Percentiles rank a stretch among this genome's conserved stretches.
These are phyloP conservation scores for Amylocarpus encephaloides DNA, from an alignment of 2,329 filamentous ascomycete species.

Conservation along the genomic window DNA sequence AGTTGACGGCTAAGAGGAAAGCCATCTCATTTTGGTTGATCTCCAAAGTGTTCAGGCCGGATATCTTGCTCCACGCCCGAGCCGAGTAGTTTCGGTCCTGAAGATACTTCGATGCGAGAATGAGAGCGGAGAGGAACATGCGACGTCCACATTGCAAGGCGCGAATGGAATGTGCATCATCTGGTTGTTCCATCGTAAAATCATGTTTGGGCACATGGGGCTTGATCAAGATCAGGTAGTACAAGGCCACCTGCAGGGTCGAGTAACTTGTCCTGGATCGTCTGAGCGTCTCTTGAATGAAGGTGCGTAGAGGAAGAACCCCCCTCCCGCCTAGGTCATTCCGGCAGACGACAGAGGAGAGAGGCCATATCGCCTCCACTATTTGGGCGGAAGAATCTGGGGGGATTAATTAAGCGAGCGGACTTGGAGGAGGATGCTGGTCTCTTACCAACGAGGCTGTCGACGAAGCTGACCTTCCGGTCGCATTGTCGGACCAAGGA, in stretches of 20 bases:
- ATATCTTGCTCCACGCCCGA: slow-evolving; percentile 98
- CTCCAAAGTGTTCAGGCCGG: slow-evolving; percentile 83
- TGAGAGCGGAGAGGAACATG: slow-evolving; percentile 94
- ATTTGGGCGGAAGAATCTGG: slow-evolving; percentile 95
- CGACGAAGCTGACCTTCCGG: slow-evolving; percentile 91
- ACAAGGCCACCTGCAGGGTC: slow-evolving; percentile 91
- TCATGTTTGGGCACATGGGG: slow-evolving; percentile 76
- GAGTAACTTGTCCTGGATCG: slow-evolving; percentile 96
- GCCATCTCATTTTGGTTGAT: slow-evolving; percentile 97
- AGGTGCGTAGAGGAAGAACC: slow-evolving; percentile 84
- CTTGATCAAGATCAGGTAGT: slow-evolving; percentile 93
- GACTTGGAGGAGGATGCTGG: slow-evolving; percentile 26
- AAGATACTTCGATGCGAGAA: slow-evolving; percentile 94
- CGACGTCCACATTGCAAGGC: slow-evolving; percentile 91
- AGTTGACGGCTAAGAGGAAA: slow-evolving; percentile 83
- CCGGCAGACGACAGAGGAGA: slow-evolving; percentile 73
- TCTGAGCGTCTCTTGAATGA: slow-evolving; percentile 94
- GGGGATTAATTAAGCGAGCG: slow-evolving; percentile 32
- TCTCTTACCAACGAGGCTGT: slow-evolving; percentile 91
- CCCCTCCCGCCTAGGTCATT: slow-evolving; percentile 66
- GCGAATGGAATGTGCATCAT: slow-evolving; percentile 64
- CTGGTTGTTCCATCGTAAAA: slow-evolving; percentile 78
- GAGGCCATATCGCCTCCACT: slow-evolving; percentile 94
- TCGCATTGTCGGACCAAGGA: slow-evolving; percentile 79
- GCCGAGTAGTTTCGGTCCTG: slow-evolving; percentile 98